These are phyloP conservation scores for Saururus chinensis DNA, from an alignment of 164 flowering plant species.

Conservation along the genomic window DNA sequence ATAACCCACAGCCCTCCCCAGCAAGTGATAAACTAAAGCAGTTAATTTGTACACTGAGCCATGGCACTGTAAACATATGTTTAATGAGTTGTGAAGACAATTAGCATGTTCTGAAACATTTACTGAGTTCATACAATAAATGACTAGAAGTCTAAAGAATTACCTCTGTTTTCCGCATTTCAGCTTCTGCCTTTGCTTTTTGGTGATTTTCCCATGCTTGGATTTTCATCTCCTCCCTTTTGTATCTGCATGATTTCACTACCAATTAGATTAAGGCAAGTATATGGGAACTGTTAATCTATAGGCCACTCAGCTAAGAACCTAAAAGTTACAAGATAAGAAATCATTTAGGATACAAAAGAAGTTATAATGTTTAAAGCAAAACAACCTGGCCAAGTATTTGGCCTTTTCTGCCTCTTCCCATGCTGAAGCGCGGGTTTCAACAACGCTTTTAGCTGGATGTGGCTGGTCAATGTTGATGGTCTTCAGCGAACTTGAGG, in stretches of 20 bases:
- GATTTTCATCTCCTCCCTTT: constrained; percentile 73
- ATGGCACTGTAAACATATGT: too few species aligned
- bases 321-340: too few species aligned
- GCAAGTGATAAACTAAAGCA: too few species aligned
- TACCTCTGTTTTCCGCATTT: constrained; percentile 79
- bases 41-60: too few species aligned
- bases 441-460: constrained; percentile 37
- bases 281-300: constrained; percentile 7
- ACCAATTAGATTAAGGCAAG: constrained; percentile 28
- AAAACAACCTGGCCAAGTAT: constrained; percentile 25
- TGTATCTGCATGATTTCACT: constrained; percentile 30
- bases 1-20: too few species aligned
- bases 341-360: too few species aligned
- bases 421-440: constrained; percentile 80
- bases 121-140: too few species aligned
- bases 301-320: too few species aligned
- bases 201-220: constrained; percentile 85
- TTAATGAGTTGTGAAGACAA: too few species aligned
- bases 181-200: constrained; percentile 72
- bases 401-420: constrained; percentile 80
- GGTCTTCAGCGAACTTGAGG: constrained; percentile 39
- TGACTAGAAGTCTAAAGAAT: not conserved
- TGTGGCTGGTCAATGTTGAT: constrained; percentile 22
- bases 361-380: not conserved
- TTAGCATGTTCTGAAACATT: too few species aligned